Conservation (phyloP, 73 alveolate species). For the Paramecium bursaria region DNA sequence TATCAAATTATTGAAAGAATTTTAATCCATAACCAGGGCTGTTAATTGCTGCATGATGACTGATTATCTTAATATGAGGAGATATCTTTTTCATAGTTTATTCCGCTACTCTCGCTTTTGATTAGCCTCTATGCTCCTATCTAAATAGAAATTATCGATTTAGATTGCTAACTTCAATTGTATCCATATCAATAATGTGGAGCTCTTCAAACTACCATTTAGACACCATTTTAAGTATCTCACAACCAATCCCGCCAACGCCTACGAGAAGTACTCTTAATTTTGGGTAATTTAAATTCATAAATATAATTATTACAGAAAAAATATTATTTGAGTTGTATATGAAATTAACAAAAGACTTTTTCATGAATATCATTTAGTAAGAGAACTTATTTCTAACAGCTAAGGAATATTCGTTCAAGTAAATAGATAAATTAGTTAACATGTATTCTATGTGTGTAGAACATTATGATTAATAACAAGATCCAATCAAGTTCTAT, state of each 20-base stretch:
- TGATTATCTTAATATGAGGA: slow-evolving; percentile 16
- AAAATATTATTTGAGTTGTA: too few relatives aligned
- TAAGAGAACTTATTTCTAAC: too few relatives aligned
- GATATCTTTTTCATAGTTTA: slow-evolving; percentile 44
- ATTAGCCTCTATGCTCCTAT: slow-evolving; percentile 56
- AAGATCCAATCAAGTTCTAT: too few relatives aligned
- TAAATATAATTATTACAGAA: slow-evolving; percentile 12
- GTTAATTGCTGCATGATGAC: slow-evolving; percentile 47
- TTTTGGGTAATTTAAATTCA: slow-evolving; percentile 11
- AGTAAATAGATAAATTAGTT: too few relatives aligned
- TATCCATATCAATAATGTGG: slow-evolving; percentile 91
- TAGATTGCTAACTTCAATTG: slow-evolving; percentile 91
- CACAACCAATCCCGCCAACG: slow-evolving; percentile 97
- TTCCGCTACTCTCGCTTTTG: slow-evolving; percentile 32
- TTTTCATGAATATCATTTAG: neutral
- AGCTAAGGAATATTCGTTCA: too few relatives aligned
- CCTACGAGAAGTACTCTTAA: slow-evolving; percentile 69
- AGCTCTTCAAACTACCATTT: slow-evolving; percentile 84
- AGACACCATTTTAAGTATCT: slow-evolving; percentile 89
- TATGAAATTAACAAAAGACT: neutral
- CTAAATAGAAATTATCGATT: slow-evolving; percentile 94
- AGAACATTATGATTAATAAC: too few relatives aligned
- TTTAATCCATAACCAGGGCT: slow-evolving; percentile 78
- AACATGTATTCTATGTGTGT: too few relatives aligned
- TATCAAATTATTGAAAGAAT: slow-evolving; percentile 86